A percentile compares a stretch with the other conserved stretches of the same genome.
These are phyloP conservation scores for Nigrograna mackinnonii DNA, from an alignment of 2,329 filamentous ascomycete species.

Conservation along the genomic window DNA sequence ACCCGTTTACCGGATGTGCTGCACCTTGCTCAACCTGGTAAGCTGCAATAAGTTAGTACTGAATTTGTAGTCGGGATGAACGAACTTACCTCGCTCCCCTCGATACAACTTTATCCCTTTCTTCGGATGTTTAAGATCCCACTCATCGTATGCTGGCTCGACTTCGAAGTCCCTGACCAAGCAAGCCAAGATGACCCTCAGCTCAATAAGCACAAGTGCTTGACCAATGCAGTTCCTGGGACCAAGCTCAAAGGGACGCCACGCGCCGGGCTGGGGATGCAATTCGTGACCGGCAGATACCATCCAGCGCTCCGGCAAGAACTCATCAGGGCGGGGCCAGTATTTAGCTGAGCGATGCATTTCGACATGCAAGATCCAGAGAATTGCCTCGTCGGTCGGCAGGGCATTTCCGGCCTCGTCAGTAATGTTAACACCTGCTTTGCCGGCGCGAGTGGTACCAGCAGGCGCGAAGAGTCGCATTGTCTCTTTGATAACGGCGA, in stretches of 20 bases:
- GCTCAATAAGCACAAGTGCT: slow-evolving; percentile 38
- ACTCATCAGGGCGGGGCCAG: slow-evolving; percentile 12
- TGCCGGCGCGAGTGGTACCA: slow-evolving; percentile 2
- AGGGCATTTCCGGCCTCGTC: slow-evolving; percentile 7
- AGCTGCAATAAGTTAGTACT: no score
- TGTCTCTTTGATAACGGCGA: slow-evolving; percentile 34
- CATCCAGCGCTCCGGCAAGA: slow-evolving; percentile 19
- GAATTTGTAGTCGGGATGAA: no score
- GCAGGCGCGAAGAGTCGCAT: slow-evolving; percentile 28
- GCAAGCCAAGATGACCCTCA: slow-evolving; percentile 28
- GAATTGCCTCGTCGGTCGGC: slow-evolving; percentile 8
- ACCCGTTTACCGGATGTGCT: no score
- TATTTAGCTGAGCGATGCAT: slow-evolving; percentile 13
- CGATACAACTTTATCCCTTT: no score
- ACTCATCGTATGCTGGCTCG: slow-evolving; percentile 9
- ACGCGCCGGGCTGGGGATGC: slow-evolving; percentile 15
- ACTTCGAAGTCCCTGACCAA: slow-evolving; percentile 23
- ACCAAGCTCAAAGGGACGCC: slow-evolving; percentile 42
- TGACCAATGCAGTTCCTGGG: slow-evolving; percentile 41
- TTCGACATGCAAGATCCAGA: slow-evolving; percentile 5
- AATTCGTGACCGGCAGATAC: slow-evolving; percentile 5
- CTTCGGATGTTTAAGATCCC: no score
- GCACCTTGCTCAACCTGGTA: no score
- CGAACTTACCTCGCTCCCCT: no score
- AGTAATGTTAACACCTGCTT: slow-evolving; percentile 3